Evolutionary conservation across 306 rosid genomes (phyloP).

Genomic region (Vachellia pachyceras): DNA sequence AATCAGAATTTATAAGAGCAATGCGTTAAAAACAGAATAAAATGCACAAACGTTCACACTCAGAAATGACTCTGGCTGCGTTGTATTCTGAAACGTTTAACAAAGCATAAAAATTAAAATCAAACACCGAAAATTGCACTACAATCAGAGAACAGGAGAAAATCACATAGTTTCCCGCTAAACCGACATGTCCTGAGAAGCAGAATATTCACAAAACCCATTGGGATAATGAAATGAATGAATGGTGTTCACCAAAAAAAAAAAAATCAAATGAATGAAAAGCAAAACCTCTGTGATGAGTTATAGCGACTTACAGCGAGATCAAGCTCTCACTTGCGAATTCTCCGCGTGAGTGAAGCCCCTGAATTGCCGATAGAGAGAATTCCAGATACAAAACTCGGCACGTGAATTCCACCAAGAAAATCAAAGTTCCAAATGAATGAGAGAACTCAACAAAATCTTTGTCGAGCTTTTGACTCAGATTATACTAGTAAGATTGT

Average conservation of each 20-base stretch:
- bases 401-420: background rate
- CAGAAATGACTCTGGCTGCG: background rate
- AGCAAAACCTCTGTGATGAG: constrained; percentile 35
- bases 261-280: constrained; percentile 27
- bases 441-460: constrained; percentile 20
- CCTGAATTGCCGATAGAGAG: background rate
- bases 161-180: background rate
- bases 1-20: constrained; percentile 3
- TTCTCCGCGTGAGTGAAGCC: background rate
- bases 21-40: background rate
- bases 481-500: constrained; percentile 34
- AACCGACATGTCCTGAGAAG: constrained; percentile 24
- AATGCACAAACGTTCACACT: background rate
- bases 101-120: constrained; percentile 11
- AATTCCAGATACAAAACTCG: background rate
- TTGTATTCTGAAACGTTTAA: background rate
- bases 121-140: constrained; percentile 18
- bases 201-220: background rate
- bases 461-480: background rate
- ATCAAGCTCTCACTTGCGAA: constrained; percentile 4
- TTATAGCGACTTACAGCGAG: background rate
- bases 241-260: too few species aligned
- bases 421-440: background rate
- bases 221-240: too few species aligned
- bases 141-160: constrained; percentile 5